Conservation (phyloP, 73 alveolate genomes). For the Vitrella brassicaformis region DNA sequence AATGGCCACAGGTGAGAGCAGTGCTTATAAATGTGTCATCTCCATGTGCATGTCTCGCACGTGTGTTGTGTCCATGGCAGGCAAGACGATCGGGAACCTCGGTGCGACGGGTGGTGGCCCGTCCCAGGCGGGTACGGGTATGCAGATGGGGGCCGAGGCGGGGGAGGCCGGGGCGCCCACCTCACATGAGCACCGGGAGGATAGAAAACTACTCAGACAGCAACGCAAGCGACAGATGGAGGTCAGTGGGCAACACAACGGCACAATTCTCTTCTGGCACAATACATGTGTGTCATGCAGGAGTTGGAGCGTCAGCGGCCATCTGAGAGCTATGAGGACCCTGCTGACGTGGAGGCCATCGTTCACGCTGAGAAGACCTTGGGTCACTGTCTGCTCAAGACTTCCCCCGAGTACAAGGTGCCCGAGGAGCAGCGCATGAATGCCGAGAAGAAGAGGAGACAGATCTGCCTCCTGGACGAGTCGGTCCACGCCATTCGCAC, state of each 20-base stretch:
- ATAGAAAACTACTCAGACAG: conserved; percentile 17
- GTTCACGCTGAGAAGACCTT: conserved; percentile 52
- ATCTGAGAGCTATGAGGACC: conserved; percentile 52
- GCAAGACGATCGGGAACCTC: too few species aligned
- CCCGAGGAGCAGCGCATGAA: conserved; percentile 71
- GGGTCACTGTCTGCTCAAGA: conserved; percentile 58
- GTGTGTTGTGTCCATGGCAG: too few species aligned
- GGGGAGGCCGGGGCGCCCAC: too few species aligned
- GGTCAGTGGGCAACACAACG: neutral
- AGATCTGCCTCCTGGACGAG: conserved; percentile 54
- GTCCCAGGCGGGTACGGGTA: too few species aligned
- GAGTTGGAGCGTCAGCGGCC: conserved; percentile 64
- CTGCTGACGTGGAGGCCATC: conserved; percentile 52
- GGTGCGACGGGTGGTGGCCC: too few species aligned
- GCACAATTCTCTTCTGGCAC: too few species aligned
- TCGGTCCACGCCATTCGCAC: conserved; percentile 61
- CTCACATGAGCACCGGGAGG: conserved; percentile 26
- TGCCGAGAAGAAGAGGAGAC: conserved; percentile 62
- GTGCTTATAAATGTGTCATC: too few species aligned
- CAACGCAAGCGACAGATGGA: neutral
- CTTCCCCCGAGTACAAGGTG: conserved; percentile 48
- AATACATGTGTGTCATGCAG: too few species aligned
- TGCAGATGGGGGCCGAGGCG: too few species aligned
- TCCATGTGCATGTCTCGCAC: too few species aligned
- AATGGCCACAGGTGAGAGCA: too few species aligned